These are phyloP conservation scores for Cercospora sp. DNA, from an alignment of 2,329 filamentous ascomycete genomes.

Conservation along the genomic window DNA sequence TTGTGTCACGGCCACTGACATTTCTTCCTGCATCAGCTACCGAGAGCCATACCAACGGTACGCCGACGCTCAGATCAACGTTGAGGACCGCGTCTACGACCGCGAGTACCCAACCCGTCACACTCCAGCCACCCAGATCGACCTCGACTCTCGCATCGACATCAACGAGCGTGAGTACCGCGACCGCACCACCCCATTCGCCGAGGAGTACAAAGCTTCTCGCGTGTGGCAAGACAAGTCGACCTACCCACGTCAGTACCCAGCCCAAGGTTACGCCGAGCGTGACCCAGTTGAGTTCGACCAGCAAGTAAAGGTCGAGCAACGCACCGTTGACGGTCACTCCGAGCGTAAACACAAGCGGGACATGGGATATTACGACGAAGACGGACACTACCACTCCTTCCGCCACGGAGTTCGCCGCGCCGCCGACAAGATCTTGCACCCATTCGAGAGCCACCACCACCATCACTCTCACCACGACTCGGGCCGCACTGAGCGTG, in stretches of 20 bases:
- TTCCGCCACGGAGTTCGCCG: conserved; percentile 70
- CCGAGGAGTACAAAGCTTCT: conserved; percentile 42
- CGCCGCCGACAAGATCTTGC: conserved; percentile 64
- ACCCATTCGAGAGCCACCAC: conserved; percentile 60
- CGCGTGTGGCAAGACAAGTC: conserved; percentile 42
- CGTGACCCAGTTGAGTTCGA: conserved; percentile 39
- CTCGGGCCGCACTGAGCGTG: conserved; percentile 34
- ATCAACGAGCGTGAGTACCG: conserved; percentile 51
- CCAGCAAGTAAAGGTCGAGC: conserved; percentile 53
- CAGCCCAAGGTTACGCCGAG: conserved; percentile 43
- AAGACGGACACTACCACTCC: conserved; percentile 73
- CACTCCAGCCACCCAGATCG: conserved; percentile 51
- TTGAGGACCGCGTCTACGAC: conserved; percentile 55
- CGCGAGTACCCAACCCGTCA: conserved; percentile 50
- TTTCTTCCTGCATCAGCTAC: conserved; percentile 48
- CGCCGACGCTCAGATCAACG: conserved; percentile 66
- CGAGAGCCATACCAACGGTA: conserved; percentile 57
- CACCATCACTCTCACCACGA: conserved; percentile 44
- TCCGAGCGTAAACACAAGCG: conserved; percentile 45
- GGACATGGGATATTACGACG: conserved; percentile 80
- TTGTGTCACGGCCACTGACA: conserved; percentile 23
- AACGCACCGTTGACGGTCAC: conserved; percentile 53
- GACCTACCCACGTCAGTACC: conserved; percentile 41
- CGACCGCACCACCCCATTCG: conserved; percentile 41
- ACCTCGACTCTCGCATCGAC: conserved; percentile 60